These are phyloP conservation scores for Sequoia sempervirens DNA, from an alignment of 75 land plant genomes.

Conservation along the genomic window DNA sequence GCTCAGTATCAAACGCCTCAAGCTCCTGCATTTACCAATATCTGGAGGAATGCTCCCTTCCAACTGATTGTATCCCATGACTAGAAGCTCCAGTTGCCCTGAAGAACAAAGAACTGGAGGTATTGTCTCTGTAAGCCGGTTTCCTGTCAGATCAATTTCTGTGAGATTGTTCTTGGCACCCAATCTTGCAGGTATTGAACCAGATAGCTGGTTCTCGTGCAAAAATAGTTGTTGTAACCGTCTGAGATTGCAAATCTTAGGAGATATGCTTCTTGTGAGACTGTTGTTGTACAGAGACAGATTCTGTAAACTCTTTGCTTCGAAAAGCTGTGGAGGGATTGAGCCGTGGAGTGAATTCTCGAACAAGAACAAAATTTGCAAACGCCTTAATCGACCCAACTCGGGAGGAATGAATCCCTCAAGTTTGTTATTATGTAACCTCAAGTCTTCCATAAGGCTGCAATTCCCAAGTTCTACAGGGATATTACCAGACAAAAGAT, in stretches of 20 bases:
- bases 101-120: conserved; percentile 41
- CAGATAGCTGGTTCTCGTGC: conserved; percentile 45
- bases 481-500: conserved; percentile 51
- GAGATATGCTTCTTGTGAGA: conserved; percentile 55
- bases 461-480: conserved; percentile 56
- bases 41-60: conserved; percentile 43
- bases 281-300: conserved; percentile 44
- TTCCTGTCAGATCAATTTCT: conserved; percentile 43
- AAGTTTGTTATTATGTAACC: conserved; percentile 34
- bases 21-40: conserved; percentile 30
- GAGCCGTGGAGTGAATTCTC: conserved; percentile 39
- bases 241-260: conserved; percentile 36
- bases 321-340: conserved; percentile 44
- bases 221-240: conserved; percentile 31
- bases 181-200: conserved; percentile 45
- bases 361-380: conserved; percentile 30
- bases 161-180: conserved; percentile 44
- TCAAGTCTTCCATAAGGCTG: conserved; percentile 23
- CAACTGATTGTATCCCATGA: conserved; percentile 36
- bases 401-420: conserved; percentile 50
- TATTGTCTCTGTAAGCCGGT: conserved; percentile 49
- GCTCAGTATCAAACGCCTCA: conserved; percentile 34
- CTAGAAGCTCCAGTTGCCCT: conserved; percentile 19
- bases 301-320: conserved; percentile 22
- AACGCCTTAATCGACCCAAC: conserved; percentile 25